A percentile compares a stretch with the other conserved stretches of the same genome.
Evolutionary conservation across 192 early-diverging fungal genomes (phyloP).

Genomic region (Spizellomyces sp.): DNA sequence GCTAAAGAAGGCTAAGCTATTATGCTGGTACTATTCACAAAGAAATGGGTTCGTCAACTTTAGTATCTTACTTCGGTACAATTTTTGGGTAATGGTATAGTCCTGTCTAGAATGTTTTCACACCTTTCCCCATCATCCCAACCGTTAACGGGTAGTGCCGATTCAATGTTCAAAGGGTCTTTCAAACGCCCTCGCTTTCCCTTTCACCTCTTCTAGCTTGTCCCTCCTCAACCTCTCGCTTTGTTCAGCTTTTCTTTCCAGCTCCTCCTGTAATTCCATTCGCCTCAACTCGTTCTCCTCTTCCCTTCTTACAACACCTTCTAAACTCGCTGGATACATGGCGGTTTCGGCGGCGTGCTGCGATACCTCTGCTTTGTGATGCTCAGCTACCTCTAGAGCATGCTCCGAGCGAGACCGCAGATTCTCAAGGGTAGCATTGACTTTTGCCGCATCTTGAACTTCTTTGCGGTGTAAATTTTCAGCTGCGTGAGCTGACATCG

Average conservation of each 20-base stretch:
- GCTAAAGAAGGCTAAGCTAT: too few species aligned
- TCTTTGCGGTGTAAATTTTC: conserved; percentile 8
- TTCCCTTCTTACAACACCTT: conserved; percentile 9
- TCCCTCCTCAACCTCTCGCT: conserved; percentile 12
- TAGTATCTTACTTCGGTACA: too few species aligned
- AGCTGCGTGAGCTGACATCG: conserved; percentile 4
- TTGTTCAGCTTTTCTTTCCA: conserved; percentile 12
- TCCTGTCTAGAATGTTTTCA: too few species aligned
- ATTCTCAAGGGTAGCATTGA: conserved; percentile 1
- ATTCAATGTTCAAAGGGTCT: conserved; percentile 20
- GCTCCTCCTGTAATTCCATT: conserved; percentile 4
- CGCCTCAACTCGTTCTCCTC: conserved; percentile 12
- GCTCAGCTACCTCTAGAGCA: conserved; percentile 7
- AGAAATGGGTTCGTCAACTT: too few species aligned
- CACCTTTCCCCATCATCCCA: too few species aligned
- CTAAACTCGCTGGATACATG: not conserved
- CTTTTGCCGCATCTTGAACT: conserved; percentile 1
- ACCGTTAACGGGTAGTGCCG: too few species aligned
- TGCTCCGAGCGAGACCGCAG: conserved; percentile 1
- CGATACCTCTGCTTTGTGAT: conserved; percentile 15
- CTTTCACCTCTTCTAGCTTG: not conserved
- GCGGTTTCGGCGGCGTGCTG: conserved; percentile 16
- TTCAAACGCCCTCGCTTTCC: conserved; percentile 16
- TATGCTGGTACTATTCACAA: too few species aligned
- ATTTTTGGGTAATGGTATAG: too few species aligned